Conservation (phyloP, 2,329 filamentous ascomycete genomes). For the Metarhizium rileyi region DNA sequence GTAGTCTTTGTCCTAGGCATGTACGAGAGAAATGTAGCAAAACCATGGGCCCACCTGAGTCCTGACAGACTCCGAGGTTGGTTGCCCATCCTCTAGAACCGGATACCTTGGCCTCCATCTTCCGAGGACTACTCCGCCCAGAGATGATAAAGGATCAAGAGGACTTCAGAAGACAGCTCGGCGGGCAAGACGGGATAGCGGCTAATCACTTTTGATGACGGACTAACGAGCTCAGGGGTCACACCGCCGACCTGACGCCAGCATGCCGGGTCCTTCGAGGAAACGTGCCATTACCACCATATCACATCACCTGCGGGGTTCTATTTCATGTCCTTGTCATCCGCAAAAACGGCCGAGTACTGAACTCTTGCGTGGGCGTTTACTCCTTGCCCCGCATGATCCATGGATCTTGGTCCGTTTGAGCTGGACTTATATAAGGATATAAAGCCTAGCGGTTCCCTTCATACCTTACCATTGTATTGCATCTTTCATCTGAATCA, state of each 20-base stretch:
- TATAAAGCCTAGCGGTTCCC: background rate
- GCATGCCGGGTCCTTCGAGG: background rate
- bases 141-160: too few species aligned
- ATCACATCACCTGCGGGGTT: background rate
- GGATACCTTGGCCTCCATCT: too few species aligned
- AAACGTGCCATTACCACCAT: background rate
- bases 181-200: too few species aligned
- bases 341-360: background rate
- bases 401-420: background rate
- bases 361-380: background rate
- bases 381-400: background rate
- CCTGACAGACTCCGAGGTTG: too few species aligned
- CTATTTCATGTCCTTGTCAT: background rate
- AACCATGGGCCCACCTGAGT: too few species aligned
- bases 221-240: background rate
- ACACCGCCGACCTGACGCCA: background rate
- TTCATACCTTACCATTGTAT: background rate
- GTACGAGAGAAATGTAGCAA: too few species aligned
- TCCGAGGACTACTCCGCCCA: too few species aligned
- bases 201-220: too few species aligned
- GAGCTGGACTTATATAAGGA: background rate
- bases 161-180: too few species aligned
- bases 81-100: too few species aligned
- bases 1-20: too few species aligned
- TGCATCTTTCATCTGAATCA: background rate